These are phyloP conservation scores for Phalaenopsis aphrodite DNA, from an alignment of 106 monocot species.

Conservation along the genomic window DNA sequence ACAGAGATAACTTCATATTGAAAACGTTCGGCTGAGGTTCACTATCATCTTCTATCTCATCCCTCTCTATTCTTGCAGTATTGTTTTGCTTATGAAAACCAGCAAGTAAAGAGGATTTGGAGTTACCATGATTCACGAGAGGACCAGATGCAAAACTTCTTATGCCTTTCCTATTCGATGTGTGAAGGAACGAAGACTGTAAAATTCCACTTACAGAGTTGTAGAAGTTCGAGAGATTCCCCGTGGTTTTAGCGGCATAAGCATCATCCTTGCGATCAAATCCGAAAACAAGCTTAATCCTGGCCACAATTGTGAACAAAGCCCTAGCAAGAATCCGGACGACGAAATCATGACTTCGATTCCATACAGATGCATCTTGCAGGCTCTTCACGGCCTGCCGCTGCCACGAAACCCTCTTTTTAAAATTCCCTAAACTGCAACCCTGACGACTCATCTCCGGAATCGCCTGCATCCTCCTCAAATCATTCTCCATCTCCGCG, in stretches of 20 bases:
- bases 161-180: not conserved
- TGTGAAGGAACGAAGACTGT: not conserved
- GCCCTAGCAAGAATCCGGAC: conserved; percentile 51
- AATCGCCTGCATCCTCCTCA: conserved; percentile 25
- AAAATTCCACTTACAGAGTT: conserved; percentile 10
- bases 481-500: conserved; percentile 50
- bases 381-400: conserved; percentile 54
- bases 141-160: conserved; percentile 6
- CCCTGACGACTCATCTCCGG: not conserved
- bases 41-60: not conserved
- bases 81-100: not conserved
- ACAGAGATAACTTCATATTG: conserved; percentile 5
- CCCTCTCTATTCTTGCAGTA: not conserved
- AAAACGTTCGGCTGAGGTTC: not conserved
- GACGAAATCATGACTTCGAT: conserved; percentile 40
- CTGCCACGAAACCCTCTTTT: conserved; percentile 56
- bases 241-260: not conserved
- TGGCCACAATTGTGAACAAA: conserved; percentile 43
- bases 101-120: not conserved
- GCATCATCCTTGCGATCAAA: not conserved
- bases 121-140: not conserved
- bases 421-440: conserved; percentile 9
- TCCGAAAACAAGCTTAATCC: conserved; percentile 38
- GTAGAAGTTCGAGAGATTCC: conserved; percentile 17
- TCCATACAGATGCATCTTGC: conserved; percentile 56